phyloP scores from a whole-genome alignment of 2,329 filamentous ascomycete species.

The Lasiodiplodia sp. region DNA sequence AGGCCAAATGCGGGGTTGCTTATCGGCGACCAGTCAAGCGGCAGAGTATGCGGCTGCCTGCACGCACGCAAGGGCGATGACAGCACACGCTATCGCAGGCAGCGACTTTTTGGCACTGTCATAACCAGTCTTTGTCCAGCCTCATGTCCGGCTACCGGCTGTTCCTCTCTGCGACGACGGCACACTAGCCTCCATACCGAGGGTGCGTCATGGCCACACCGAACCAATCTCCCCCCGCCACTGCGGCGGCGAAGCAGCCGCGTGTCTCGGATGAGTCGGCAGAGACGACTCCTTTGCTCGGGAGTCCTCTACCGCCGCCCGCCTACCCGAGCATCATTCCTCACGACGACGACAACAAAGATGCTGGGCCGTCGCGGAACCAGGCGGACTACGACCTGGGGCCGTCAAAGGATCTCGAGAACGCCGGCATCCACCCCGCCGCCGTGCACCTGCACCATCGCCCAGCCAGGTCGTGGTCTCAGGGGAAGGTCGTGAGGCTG shows the following conservation, averaged over 20 bases:
- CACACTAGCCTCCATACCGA: too few species aligned
- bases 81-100: slow-evolving; percentile 4
- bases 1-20: slow-evolving; percentile 25
- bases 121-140: slow-evolving; percentile 2
- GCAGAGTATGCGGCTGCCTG: slow-evolving; percentile 19
- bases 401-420: slow-evolving; percentile 2
- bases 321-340: slow-evolving; percentile 12
- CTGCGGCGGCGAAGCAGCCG: slow-evolving; percentile 1
- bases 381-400: not conserved
- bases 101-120: not conserved
- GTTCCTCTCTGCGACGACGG: slow-evolving; percentile 2
- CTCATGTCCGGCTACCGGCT: not conserved
- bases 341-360: not conserved
- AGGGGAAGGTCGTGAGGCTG: slow-evolving; percentile 10
- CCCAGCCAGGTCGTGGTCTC: slow-evolving; percentile 7
- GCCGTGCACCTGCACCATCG: slow-evolving; percentile 12
- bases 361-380: not conserved
- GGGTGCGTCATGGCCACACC: slow-evolving; percentile 1
- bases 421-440: not conserved
- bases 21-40: slow-evolving; percentile 19
- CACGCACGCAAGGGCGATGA: not conserved
- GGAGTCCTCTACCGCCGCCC: slow-evolving; percentile 8
- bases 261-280: slow-evolving; percentile 13
- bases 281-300: slow-evolving; percentile 12
- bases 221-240: not conserved